Base-by-base conservation (phyloP, 306 rosid species). In the Dryas octopetala region DNA sequence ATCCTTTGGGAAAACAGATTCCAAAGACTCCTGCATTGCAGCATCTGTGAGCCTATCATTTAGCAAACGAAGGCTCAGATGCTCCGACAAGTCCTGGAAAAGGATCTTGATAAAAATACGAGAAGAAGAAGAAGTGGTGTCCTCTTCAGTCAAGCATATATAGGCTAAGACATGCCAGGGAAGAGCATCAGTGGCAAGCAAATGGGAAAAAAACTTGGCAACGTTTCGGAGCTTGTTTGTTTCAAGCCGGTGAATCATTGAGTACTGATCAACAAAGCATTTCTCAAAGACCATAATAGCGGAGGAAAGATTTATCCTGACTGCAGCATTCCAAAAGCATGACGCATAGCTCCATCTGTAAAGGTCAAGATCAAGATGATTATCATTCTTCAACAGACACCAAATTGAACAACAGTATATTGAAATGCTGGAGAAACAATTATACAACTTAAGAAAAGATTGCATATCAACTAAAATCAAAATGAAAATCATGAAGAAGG, bases 301-400 rank as follows among this genome's bases (percentile, higher is more conserved):
- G 74, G n/a, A 78, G 91, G 75, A 88, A 91, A 58, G 90, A 81
- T 81, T 90, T 85, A 84, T 91, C 97, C 84, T 89, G 96, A 54
- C 93, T 88, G 88, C 98, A 91, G 70, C 97, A 93, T 80, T 91
- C 91, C 85, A 88, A 76, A 79, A 93, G 89, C 96, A 93, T 89
- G 74, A 85, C 75, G 70, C 97, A 91, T 66, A 91, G 10, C 74
- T 93, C 93, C 92, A 91, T 93, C 1, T 0, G 23, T 23, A 23
- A 23, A 23, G 23, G 23, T 23, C 23, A 23, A 23, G 23, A 23
- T 23, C 23, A 23, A 23, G 23, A 23, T 23, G 23, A 23, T 23
- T 23, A 23, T 23, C 23, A 23, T 23, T 23, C 23, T 23, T 23
- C 23, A 23, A 23, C 23, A 23, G 23, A 0, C 23, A 23, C 23